Evolutionary conservation across 2,329 filamentous ascomycete species (phyloP).

Genomic region (Hypocreales sp.): DNA sequence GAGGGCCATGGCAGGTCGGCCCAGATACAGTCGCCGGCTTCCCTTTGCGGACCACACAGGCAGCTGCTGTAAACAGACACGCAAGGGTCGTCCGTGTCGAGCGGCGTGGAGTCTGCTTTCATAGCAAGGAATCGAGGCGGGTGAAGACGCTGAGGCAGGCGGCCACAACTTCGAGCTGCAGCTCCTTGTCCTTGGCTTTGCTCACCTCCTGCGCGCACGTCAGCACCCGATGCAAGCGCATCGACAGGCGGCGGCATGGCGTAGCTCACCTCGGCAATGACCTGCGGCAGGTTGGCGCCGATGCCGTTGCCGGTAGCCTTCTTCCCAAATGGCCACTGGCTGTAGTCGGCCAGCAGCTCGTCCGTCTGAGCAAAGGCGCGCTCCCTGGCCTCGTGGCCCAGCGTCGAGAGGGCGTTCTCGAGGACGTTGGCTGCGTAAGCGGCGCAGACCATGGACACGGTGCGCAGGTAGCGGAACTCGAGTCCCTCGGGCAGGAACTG

Average conservation of each 20-base stretch:
- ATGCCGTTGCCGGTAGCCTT: conserved; percentile 69
- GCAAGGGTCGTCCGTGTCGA: too few species aligned
- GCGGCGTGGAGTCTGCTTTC: too few species aligned
- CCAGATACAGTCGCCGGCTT: too few species aligned
- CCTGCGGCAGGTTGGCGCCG: conserved; percentile 79
- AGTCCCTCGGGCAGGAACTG: conserved; percentile 88
- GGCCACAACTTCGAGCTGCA: conserved; percentile 93
- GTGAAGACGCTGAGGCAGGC: conserved; percentile 97
- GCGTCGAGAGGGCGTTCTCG: conserved; percentile 87
- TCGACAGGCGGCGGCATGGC: too few species aligned
- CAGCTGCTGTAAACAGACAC: too few species aligned
- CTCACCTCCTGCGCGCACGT: conserved; percentile 48
- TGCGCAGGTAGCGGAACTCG: conserved; percentile 86
- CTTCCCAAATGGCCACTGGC: conserved; percentile 90
- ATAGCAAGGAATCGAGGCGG: conserved; percentile 88
- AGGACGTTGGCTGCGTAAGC: conserved; percentile 96
- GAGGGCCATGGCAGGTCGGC: too few species aligned
- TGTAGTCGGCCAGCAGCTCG: conserved; percentile 88
- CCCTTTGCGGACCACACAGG: too few species aligned
- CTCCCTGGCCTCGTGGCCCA: conserved; percentile 88
- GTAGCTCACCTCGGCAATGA: conserved; percentile 53
- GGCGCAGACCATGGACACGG: conserved; percentile 91
- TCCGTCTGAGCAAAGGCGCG: conserved; percentile 94
- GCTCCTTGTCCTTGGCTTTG: conserved; percentile 78
- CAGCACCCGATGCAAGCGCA: too few species aligned